Evolutionary conservation across 306 rosid species (phyloP).

Genomic region (Cyclanthera cordifolia): DNA sequence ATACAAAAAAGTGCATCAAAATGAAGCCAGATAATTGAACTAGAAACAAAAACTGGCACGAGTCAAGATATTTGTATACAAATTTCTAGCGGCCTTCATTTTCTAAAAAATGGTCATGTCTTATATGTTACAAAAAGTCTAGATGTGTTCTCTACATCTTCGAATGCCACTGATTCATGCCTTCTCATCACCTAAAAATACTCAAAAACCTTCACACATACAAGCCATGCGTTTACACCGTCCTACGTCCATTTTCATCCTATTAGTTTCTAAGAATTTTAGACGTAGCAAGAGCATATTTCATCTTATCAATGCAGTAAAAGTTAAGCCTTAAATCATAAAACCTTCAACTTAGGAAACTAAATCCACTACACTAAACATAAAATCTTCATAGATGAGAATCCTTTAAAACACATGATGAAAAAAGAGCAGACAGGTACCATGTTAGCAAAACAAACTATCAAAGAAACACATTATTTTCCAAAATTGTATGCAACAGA

Average conservation of each 20-base stretch:
- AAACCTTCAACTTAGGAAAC: not conserved
- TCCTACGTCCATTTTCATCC: not conserved
- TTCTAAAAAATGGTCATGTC: not conserved
- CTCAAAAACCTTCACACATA: not conserved
- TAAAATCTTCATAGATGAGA: not conserved
- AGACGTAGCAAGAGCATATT: not conserved
- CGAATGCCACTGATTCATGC: not conserved
- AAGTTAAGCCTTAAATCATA: not conserved
- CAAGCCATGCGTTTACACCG: not conserved
- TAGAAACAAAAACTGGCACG: not conserved
- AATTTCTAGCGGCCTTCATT: not conserved
- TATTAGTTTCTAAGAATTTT: not conserved
- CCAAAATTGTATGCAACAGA: not conserved
- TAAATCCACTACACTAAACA: not conserved
- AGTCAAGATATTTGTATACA: not conserved
- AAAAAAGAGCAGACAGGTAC: not conserved
- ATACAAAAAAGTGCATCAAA: not conserved
- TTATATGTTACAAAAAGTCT: not conserved
- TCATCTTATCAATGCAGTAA: not conserved
- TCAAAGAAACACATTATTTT: not conserved
- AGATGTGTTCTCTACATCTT: not conserved
- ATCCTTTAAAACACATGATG: not conserved
- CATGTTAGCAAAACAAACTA: not conserved
- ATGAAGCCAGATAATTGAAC: conserved; percentile 5
- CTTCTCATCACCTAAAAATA: not conserved